Base-by-base conservation (phyloP, 495 filamentous ascomycete species). In the Rostrohypoxylon terebratum region DNA sequence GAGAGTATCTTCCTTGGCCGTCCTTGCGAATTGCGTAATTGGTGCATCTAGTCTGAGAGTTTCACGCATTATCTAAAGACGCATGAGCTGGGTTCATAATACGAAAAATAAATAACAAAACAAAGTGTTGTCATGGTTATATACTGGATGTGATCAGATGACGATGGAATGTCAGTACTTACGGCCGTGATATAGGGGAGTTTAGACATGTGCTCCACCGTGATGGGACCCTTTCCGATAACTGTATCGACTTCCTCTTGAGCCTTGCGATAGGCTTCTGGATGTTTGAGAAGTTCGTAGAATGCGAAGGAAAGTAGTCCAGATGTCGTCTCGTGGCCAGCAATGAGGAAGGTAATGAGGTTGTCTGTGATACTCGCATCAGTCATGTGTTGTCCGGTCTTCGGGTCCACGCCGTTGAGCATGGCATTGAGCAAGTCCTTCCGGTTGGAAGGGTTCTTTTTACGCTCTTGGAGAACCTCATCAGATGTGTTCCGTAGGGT, bases 321-420 rank as follows among this genome's bases (percentile, higher is more conserved):
- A 13, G 88, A 89, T 0, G 91, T 94, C 0, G 91, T 94, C 78
- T 94, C 91, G 69, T 94, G 91, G 1, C 91, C 91, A 23, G 89
- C 90, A 75, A 91, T 88, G 69, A 93, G 76, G 71, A 93, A 92
- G 0, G 91, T 93, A 53, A 91, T 88, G 80, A 94, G 88, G 74
- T 93, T 92, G 75, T 92, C 83, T 21, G 89, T 82, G 72, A 93
- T 90, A 53, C 83, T 87, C 4, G 84, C 77, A 55, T 91, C 87
- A 13, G 78, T 83, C 75, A 94, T 82, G 14, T 85, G 85, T 59
- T 87, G 77, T 0, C 91, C 91, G 1, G 91, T 93, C 79, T 89
- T 86, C 8, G 86, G 83, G 78, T 92, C 92, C 0, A 83, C 85
- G 16, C 90, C 90, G 9, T 87, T 80, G 47, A 95, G 78, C 87